These are phyloP conservation scores for Magnusiomyces fungicola DNA, from an alignment of 1,139 yeast species.

Conservation along the genomic window DNA sequence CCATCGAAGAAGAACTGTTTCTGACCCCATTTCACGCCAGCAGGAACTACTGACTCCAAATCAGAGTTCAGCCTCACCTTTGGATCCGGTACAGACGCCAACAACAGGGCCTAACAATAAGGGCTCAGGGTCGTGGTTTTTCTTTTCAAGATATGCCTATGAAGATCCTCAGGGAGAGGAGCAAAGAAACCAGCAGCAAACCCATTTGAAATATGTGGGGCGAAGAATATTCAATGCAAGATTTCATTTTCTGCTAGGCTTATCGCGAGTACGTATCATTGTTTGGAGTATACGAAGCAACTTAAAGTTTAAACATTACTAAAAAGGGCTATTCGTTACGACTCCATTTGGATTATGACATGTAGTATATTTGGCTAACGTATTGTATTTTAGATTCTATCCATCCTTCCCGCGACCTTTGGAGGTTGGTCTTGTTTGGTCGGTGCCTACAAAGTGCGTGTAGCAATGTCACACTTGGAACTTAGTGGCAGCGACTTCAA, in stretches of 20 bases:
- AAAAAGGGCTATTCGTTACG: too few species aligned
- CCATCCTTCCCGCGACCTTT: slow-evolving; percentile 55
- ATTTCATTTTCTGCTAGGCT: slow-evolving; percentile 58
- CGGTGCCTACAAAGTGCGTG: too few species aligned
- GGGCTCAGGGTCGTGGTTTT: too few species aligned
- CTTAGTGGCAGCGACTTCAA: background rate
- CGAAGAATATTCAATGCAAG: slow-evolving; percentile 62
- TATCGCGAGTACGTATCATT: slow-evolving; percentile 24
- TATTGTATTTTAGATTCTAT: slow-evolving; percentile 45
- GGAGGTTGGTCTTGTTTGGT: slow-evolving; percentile 40
- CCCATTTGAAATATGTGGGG: slow-evolving; percentile 49
- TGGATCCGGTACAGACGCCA: too few species aligned
- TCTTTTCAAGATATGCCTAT: too few species aligned
- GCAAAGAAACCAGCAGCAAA: too few species aligned
- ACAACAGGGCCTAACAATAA: too few species aligned
- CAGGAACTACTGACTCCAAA: too few species aligned
- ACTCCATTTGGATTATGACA: background rate
- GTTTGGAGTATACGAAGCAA: too few species aligned
- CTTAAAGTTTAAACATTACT: too few species aligned
- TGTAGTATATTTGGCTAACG: background rate
- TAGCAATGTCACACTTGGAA: background rate
- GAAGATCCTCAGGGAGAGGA: background rate
- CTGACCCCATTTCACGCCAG: background rate
- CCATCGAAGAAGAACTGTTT: background rate
- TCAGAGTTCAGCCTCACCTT: too few species aligned